Evolutionary conservation across 257 asterid genomes (phyloP).

Genomic region (Nicotiana attenuata): DNA sequence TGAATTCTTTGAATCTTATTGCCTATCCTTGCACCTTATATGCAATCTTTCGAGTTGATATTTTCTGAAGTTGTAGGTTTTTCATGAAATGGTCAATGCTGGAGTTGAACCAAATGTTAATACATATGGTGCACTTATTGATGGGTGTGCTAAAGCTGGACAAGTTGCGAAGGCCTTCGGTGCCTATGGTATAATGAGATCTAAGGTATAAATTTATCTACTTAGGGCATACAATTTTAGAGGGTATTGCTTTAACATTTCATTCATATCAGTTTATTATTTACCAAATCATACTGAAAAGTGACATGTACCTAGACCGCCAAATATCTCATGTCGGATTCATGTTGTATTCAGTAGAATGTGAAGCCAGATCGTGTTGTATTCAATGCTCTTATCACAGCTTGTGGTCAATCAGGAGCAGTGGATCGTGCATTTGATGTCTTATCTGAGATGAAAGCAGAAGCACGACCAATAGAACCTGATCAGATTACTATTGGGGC

Average conservation of each 20-base stretch:
- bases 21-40: slow-evolving; percentile 8
- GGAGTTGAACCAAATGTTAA: slow-evolving; percentile 94
- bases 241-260: slow-evolving; percentile 10
- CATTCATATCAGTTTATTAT: neutral
- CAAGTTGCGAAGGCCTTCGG: slow-evolving; percentile 99
- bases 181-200: slow-evolving; percentile 92
- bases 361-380: slow-evolving; percentile 98
- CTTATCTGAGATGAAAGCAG: slow-evolving; percentile 83
- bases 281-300: slow-evolving; percentile 12
- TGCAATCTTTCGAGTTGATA: slow-evolving; percentile 21
- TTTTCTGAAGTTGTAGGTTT: slow-evolving; percentile 54
- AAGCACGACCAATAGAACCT: slow-evolving; percentile 76
- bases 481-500: slow-evolving; percentile 96
- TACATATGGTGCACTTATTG: slow-evolving; percentile 92
- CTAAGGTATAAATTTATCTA: slow-evolving; percentile 59
- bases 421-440: slow-evolving; percentile 98
- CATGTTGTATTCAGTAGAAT: slow-evolving; percentile 61
- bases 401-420: slow-evolving; percentile 98
- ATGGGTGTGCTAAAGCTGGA: slow-evolving; percentile 99
- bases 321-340: slow-evolving; percentile 25
- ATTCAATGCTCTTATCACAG: slow-evolving; percentile 97
- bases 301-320: slow-evolving; percentile 6
- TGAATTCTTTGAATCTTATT: neutral
- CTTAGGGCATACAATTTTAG: neutral
- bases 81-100: slow-evolving; percentile 95